Conservation (phyloP, 352 stramenopile genomes). For the Phytopythium litorale region DNA sequence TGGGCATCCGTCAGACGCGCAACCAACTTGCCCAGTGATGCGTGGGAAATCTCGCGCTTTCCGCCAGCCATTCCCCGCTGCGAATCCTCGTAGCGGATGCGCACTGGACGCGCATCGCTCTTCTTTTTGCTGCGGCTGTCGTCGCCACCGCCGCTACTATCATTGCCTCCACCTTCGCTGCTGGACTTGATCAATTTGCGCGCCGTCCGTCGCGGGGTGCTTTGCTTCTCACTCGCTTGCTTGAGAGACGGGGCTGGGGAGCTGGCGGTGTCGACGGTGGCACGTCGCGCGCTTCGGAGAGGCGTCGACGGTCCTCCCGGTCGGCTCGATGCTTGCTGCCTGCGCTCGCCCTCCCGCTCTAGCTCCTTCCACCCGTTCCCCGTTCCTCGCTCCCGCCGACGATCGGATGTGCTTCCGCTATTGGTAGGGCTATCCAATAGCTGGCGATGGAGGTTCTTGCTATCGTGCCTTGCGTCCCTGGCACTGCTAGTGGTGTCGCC, state of each 20-base stretch:
- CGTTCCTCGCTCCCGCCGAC: not conserved
- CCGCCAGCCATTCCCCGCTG: conserved; percentile 49
- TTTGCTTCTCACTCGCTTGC: conserved; percentile 7
- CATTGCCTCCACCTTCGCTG: conserved; percentile 6
- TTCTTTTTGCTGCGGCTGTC: conserved; percentile 12
- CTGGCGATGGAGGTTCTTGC: conserved; percentile 16
- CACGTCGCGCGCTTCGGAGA: not conserved
- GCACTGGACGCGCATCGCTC: conserved; percentile 41
- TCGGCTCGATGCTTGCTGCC: conserved; percentile 8
- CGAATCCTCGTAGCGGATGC: conserved; percentile 70
- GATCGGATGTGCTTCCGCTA: conserved; percentile 11
- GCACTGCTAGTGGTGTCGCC: not conserved
- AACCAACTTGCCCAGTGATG: conserved; percentile 80
- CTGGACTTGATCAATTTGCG: conserved; percentile 14
- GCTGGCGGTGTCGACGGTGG: not conserved
- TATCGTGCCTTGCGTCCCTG: not conserved
- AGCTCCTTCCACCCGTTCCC: not conserved
- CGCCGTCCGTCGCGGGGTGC: conserved; percentile 15
- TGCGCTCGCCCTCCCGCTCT: conserved; percentile 4
- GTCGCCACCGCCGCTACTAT: conserved; percentile 10
- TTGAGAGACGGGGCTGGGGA: conserved; percentile 1
- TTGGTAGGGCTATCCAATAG: conserved; percentile 29
- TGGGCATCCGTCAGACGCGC: conserved; percentile 80
- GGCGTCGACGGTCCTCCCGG: not conserved
- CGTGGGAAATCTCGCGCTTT: conserved; percentile 83